Evolutionary conservation across 768 basidiomycete genomes (phyloP).

Genomic region (Boletus insuetus): DNA sequence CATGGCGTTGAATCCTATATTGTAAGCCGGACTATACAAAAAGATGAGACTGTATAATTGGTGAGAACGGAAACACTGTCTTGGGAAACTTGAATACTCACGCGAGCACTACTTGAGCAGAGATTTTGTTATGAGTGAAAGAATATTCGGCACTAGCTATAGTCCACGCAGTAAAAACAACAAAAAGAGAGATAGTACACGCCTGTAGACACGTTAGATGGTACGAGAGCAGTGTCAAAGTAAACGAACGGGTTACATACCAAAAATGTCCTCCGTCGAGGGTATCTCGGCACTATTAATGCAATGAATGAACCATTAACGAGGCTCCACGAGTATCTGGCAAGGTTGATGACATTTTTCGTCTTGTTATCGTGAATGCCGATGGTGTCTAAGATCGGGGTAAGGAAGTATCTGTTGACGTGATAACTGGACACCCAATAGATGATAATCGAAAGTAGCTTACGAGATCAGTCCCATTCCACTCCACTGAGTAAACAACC

Average conservation of each 20-base stretch:
- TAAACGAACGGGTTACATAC: constrained; percentile 1
- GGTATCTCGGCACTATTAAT: constrained; percentile 11
- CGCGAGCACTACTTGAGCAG: constrained; percentile 9
- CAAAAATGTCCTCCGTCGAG: constrained; percentile 14
- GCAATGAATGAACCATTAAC: constrained; percentile 2
- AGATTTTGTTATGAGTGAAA: constrained; percentile 1
- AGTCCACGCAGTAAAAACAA: constrained; percentile 16
- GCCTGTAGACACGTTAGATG: not conserved
- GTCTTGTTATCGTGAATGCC: constrained; percentile 20
- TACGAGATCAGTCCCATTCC: constrained; percentile 14
- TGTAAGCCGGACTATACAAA: constrained; percentile 15
- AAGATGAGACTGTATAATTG: constrained; percentile 15
- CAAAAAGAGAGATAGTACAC: constrained; percentile 14
- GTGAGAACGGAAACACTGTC: not conserved
- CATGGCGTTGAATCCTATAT: constrained; percentile 8
- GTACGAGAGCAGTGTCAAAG: not conserved
- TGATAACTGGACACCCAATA: not conserved
- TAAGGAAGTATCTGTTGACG: constrained; percentile 5
- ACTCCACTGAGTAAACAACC: constrained; percentile 14
- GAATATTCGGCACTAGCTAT: constrained; percentile 20
- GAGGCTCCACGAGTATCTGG: constrained; percentile 10
- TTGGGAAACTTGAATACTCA: not conserved
- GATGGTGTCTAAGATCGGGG: constrained; percentile 14
- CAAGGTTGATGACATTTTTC: constrained; percentile 16
- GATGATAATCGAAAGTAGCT: fast-evolving